Evolutionary conservation across 495 filamentous ascomycete genomes (phyloP), one percentile per base, ranked within the genome.

Genomic region (Podospora anserina): DNA sequence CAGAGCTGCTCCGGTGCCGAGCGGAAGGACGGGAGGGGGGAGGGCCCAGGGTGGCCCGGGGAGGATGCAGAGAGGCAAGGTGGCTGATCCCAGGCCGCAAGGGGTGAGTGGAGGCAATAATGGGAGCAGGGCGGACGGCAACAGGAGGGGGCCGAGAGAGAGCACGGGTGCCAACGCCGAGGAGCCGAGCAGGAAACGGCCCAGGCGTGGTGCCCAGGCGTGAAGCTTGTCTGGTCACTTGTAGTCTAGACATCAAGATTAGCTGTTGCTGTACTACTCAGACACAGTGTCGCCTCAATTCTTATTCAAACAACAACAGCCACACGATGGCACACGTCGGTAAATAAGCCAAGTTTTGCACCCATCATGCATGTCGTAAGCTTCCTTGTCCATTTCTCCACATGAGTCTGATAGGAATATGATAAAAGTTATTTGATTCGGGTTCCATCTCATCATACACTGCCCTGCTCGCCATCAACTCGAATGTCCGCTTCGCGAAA

Each of bases 141-240:
- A 49, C 16, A 26, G 61, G 6, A 30, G 60, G 6, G 66, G 59
- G 19, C 30, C 61, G 7, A 56, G 44, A 56, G 63, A 54, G 27
- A 56, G 63, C 49, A 27, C 20, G 15, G 39, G 63, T 15, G 53
- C 53, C 0, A 58, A 44, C 55, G 59, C 65, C 34, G 70, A 68
- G 60, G 70, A 71, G 57, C 70, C 70, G 13, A 69, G 66, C 13
- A 67, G 64, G 49, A 71, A 71, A 60, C 44, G 66, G 56, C 60
- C 66, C 60, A 69, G 60, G 30, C 32, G 61, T 49, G 39, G 39
- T 13, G 39, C 39, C 9, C 39, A 49, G 39, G 13, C 15, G 5
- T 49, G 15, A 49, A 11, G 39, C 13, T 4, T 32, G 30, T 32
- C 30, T 32, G 5, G 30, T 32, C 1, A 5, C 23, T 23, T 23